Base-by-base conservation (phyloP, 2,329 filamentous ascomycete genomes). In the Paraconiothyrium sp. region DNA sequence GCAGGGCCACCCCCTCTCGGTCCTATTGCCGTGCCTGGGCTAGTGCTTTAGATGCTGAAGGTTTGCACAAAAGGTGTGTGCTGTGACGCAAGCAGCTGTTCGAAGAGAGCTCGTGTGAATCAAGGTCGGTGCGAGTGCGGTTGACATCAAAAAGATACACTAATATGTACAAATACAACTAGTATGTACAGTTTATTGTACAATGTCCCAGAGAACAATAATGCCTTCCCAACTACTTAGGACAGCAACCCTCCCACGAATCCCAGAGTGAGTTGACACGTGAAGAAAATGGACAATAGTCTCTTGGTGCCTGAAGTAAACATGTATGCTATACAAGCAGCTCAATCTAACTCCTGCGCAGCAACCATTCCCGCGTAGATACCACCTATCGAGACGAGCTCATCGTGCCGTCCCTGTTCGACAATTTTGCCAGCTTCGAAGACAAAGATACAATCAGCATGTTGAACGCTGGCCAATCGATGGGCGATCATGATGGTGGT, bases 401-500 rank as follows among this genome's bases (percentile, higher is more conserved):
- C 86, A 5, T 81, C 79, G 71, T 91, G 88, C 22, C 84, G 84
- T n/a, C 90, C 89, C 58, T 81, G 78, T 71, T 91, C 88, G 1
- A 87, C 79, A 41, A 91, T 83, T 24, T 76, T 85, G 27, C 89
- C 88, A 62, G 89, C 84, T 11, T 90, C 90, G 51, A 95, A 86
- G 0, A 94, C 91, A 69, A 92, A 92, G 46, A 94, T 94, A n/a
- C 89, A 81, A 74, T 94, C 89, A 1, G 91, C 90, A 67, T 93
- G 90, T 76, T 92, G 91, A 22, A 94, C 88, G 13, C 90, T 94
- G 0, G 89, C 89, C 52, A 94, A 81, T 14, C 92, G 84, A 75
- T 94, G 92, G 1, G 92, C 92, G 11, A 95, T 91, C 2, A 91
- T 90, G 3, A 95, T 82, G 63, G 91, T 92, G 1, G 92, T 87